A percentile compares a stretch with the other conserved stretches of the same genome.
These are phyloP conservation scores for Nannochloropsis gaditana DNA, from an alignment of 108 stramenopile genomes.

Conservation along the genomic window DNA sequence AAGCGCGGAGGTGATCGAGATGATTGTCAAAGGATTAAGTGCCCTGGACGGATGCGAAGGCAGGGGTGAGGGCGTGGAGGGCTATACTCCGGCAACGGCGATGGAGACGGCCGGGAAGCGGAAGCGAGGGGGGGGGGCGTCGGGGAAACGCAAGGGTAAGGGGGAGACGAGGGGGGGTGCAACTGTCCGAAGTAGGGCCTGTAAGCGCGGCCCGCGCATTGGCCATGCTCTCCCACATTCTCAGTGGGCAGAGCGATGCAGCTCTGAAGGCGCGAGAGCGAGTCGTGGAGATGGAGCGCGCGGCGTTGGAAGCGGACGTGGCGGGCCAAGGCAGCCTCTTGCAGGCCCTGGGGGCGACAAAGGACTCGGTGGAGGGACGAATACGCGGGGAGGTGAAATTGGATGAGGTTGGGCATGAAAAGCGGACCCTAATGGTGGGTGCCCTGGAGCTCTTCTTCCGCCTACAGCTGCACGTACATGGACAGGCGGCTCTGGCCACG, in stretches of 20 bases:
- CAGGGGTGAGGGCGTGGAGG: background rate
- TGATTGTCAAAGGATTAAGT: constrained; percentile 26
- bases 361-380: background rate
- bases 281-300: constrained; percentile 6
- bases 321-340: background rate
- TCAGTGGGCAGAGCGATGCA: constrained; percentile 26
- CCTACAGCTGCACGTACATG: constrained; percentile 26
- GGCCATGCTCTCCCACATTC: constrained; percentile 33
- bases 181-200: background rate
- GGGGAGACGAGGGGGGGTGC: background rate
- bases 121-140: constrained; percentile 7
- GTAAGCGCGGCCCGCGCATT: constrained; percentile 31
- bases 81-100: background rate
- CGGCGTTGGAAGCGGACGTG: background rate
- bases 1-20: constrained; percentile 30
- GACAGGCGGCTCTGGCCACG: constrained; percentile 21
- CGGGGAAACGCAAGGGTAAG: constrained; percentile 27
- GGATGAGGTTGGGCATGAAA: background rate
- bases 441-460: constrained; percentile 29
- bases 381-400: background rate
- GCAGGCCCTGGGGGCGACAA: background rate
- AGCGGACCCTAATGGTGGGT: constrained; percentile 23
- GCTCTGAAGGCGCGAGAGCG: constrained; percentile 28
- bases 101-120: background rate
- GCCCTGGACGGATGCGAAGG: background rate